Base-by-base conservation (phyloP, 805 yeast species). In the Jamesozyma spencerorum region DNA sequence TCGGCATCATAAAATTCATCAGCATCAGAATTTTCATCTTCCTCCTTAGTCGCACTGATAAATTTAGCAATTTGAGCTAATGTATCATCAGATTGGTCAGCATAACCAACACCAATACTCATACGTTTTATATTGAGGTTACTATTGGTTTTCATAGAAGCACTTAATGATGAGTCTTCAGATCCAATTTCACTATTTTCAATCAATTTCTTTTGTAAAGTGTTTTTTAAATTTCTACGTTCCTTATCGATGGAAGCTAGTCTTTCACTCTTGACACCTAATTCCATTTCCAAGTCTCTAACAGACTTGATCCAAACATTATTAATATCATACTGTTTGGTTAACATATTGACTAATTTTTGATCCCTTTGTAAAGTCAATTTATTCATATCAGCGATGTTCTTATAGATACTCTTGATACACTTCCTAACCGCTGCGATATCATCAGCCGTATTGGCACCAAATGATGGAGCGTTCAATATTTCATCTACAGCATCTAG, bases 1-100 rank as follows among this genome's bases (percentile, higher is more conserved):
- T 76, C 84, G 8, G 90, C 88, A 62, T 83, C 92, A 55, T 79
- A 83, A 51, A 84, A 82, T 51, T 79, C 88, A 44, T 81, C 78
- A 11, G 68, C 75, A 15, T 75, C 76, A 14, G 75, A 69, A 22
- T 70, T 40, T 32, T 53, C 60, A 33, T 53, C 57, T 26, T 50
- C 49, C 8, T 47, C 47, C 22, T 51, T 48, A 13, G 57, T 50
- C 2, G 55, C 52, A 22, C 46, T 51, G 15, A 58, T 51, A 37
- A 48, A 53, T 31, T 51, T 49, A 6, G 55, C 62, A 35, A 54
- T 51, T 36, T 55, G 55, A 10, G 52, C 54, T 17, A 51, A 42
- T 1, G 55, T 49, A 35, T 43, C 50, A 2, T 42, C 17, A 8
- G 49, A 42, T 7, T 29, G 18, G 4, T 37, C 41, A 17, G 30